Evolutionary conservation across 108 stramenopile genomes (phyloP).

Genomic region (Heterococcus sp.): DNA sequence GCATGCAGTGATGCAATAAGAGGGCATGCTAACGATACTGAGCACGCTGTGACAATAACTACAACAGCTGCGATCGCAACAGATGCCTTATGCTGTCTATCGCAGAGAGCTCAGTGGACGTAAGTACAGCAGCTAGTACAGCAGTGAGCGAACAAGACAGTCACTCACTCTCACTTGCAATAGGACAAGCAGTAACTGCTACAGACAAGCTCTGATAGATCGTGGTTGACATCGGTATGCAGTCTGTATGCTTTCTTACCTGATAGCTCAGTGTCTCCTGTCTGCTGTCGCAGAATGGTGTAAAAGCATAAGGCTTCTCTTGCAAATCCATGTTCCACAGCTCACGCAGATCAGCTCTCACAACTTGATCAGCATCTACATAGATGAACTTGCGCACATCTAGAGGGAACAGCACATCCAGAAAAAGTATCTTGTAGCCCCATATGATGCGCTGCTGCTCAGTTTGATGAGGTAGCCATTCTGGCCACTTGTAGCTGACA

Average conservation of each 20-base stretch:
- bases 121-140: too few species aligned
- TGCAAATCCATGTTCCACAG: conserved; percentile 93
- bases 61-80: not conserved
- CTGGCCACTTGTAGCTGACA: conserved; percentile 96
- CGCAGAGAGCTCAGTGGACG: not conserved
- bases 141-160: not conserved
- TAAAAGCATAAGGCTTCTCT: conserved; percentile 86
- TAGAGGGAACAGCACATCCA: conserved; percentile 97
- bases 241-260: not conserved
- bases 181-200: too few species aligned
- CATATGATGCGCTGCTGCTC: conserved; percentile 99
- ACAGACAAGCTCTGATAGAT: too few species aligned
- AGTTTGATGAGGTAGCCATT: conserved; percentile 91
- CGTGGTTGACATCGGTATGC: not conserved
- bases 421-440: conserved; percentile 99
- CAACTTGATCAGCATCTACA: conserved; percentile 72
- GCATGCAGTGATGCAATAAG: not conserved
- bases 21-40: not conserved
- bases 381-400: conserved; percentile 75
- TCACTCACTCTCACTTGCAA: too few species aligned
- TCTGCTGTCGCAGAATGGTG: conserved; percentile 89
- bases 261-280: conserved; percentile 83
- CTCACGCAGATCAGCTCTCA: conserved; percentile 91
- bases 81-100: not conserved
- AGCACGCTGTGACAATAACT: not conserved